Conservation (phyloP, 768 basidiomycete genomes). For the Leucocoprinus leucothites region DNA sequence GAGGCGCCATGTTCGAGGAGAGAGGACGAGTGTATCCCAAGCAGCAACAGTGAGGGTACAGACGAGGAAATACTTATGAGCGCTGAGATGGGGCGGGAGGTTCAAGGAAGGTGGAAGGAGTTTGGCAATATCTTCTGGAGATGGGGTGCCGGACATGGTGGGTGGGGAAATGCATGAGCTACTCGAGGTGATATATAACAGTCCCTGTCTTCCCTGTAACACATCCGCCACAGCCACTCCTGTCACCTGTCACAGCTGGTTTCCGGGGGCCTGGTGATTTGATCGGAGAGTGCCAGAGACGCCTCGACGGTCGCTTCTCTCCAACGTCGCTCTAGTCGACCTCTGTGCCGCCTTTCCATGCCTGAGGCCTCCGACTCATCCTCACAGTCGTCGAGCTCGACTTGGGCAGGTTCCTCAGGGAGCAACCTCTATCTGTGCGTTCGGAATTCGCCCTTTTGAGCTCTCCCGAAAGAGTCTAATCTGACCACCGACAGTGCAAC, state of each 20-base stretch:
- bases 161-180: background rate
- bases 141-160: slow-evolving; percentile 20
- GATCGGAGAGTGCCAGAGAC: no score
- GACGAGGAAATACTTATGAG: slow-evolving; percentile 88
- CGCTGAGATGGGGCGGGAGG: slow-evolving; percentile 73
- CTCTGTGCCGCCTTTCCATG: slow-evolving; percentile 14
- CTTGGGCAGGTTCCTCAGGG: slow-evolving; percentile 15
- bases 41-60: slow-evolving; percentile 88
- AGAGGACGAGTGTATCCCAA: slow-evolving; percentile 86
- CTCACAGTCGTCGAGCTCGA: slow-evolving; percentile 12
- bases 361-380: slow-evolving; percentile 12
- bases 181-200: background rate
- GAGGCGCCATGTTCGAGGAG: slow-evolving; percentile 75
- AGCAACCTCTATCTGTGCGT: slow-evolving; percentile 47
- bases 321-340: no score
- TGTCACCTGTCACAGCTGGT: background rate
- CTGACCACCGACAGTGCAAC: slow-evolving; percentile 46
- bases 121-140: slow-evolving; percentile 15
- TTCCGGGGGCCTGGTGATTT: background rate
- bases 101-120: slow-evolving; percentile 65
- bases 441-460: slow-evolving; percentile 10
- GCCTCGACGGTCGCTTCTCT: no score
- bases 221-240: background rate
- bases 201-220: background rate
- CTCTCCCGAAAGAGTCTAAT: slow-evolving; percentile 3